phyloP scores from a whole-genome alignment of 371 early-diverging fungal species.

The Rhizopus arrhizus region DNA sequence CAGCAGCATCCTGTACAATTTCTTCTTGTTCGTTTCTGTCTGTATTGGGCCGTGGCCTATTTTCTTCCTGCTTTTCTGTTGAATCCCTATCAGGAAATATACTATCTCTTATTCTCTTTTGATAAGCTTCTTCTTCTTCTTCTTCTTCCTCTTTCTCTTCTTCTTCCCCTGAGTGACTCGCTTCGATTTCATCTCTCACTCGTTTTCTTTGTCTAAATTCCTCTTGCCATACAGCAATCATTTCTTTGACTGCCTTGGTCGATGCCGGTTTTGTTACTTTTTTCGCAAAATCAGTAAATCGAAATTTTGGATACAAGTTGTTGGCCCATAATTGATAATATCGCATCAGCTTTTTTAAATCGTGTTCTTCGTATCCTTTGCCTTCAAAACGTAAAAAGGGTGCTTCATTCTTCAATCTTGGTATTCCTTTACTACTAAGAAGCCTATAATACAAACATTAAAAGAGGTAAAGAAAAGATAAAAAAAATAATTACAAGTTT shows the following conservation, averaged over 20 bases:
- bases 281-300: constrained; percentile 46
- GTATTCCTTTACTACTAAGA: constrained; percentile 29
- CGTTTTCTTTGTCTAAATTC: constrained; percentile 28
- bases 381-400: constrained; percentile 35
- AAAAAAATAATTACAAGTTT: constrained; percentile 9
- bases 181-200: constrained; percentile 7
- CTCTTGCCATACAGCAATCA: constrained; percentile 30
- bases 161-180: background rate
- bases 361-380: constrained; percentile 38
- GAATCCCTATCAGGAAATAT: background rate
- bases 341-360: constrained; percentile 51
- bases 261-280: constrained; percentile 44
- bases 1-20: background rate
- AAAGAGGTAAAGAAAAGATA: background rate
- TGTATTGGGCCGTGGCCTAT: background rate
- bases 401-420: constrained; percentile 28
- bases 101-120: background rate
- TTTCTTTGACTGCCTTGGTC: constrained; percentile 26
- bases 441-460: constrained; percentile 20
- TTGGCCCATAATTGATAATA: constrained; percentile 64
- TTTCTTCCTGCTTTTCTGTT: background rate
- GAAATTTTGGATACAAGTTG: constrained; percentile 51
- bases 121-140: background rate
- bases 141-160: background rate
- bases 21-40: background rate